phyloP scores from a whole-genome alignment of 305 asterid genomes.

The Fraxinus platypoda region DNA sequence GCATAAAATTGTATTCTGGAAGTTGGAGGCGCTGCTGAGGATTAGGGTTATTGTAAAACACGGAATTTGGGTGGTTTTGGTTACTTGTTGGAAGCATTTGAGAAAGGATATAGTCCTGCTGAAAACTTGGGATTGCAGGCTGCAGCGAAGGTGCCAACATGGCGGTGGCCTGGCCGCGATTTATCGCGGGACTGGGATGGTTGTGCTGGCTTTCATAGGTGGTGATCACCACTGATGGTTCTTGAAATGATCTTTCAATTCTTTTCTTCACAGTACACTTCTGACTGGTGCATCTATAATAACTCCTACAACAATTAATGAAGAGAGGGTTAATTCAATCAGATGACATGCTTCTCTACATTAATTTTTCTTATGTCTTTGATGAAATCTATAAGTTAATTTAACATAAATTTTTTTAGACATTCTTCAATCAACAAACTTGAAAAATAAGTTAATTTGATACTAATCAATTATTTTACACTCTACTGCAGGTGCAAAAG shows the following conservation, averaged over 20 bases:
- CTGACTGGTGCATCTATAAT: constrained; percentile 66
- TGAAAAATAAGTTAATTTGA: not conserved
- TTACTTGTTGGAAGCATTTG: constrained; percentile 23
- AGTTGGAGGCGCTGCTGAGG: constrained; percentile 28
- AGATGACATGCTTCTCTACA: not conserved
- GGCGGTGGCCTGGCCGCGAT: constrained; percentile 50
- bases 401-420: not conserved
- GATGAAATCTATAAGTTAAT: not conserved
- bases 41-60: constrained; percentile 17
- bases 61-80: constrained; percentile 12
- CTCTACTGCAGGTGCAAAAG: not conserved
- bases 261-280: constrained; percentile 71
- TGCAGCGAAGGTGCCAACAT: constrained; percentile 37
- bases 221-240: constrained; percentile 69
- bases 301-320: constrained; percentile 44
- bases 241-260: constrained; percentile 65
- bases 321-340: not conserved
- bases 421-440: not conserved
- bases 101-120: constrained; percentile 29
- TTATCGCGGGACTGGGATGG: constrained; percentile 71
- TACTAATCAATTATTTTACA: not conserved
- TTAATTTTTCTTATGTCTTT: not conserved
- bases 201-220: constrained; percentile 85
- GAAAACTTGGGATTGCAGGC: constrained; percentile 23
- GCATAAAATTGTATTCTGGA: constrained; percentile 28